These are phyloP conservation scores for Gentiana straminea DNA, from an alignment of 257 asterid genomes.

Conservation along the genomic window DNA sequence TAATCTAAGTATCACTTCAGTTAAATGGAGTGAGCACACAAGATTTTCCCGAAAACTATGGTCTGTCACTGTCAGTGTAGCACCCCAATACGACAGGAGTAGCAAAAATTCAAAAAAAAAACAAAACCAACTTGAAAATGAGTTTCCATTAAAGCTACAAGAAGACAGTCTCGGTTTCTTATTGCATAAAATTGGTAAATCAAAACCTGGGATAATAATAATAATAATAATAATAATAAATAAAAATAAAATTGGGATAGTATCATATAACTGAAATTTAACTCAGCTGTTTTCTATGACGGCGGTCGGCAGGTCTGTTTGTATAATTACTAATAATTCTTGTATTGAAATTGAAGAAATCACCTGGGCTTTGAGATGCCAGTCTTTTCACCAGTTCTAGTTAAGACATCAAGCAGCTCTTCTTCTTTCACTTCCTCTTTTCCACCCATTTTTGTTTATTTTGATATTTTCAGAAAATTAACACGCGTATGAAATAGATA, in stretches of 20 bases:
- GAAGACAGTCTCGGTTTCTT: no score
- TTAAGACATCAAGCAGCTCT: slow-evolving; percentile 74
- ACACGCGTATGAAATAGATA: no score
- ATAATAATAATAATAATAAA: not conserved
- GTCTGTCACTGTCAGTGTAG: no score
- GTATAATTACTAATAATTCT: not conserved
- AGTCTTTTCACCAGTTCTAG: slow-evolving; percentile 62
- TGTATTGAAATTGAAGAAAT: slow-evolving; percentile 1
- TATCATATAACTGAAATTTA: not conserved
- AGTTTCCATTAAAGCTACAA: no score
- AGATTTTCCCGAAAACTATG: no score
- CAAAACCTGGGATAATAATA: not conserved
- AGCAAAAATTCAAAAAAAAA: no score
- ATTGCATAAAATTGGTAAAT: no score
- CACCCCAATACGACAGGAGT: no score
- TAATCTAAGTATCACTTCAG: no score
- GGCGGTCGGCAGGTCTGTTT: not conserved
- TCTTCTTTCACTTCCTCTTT: slow-evolving; percentile 16
- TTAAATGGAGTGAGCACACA: no score
- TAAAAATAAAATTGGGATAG: not conserved
- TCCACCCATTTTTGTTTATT: slow-evolving; percentile 14
- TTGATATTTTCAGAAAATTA: no score
- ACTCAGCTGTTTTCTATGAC: not conserved
- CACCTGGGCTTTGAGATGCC: slow-evolving; percentile 85
- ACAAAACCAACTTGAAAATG: no score